Evolutionary conservation across 768 basidiomycete genomes (phyloP).

Genomic region (Suillus subluteus): DNA sequence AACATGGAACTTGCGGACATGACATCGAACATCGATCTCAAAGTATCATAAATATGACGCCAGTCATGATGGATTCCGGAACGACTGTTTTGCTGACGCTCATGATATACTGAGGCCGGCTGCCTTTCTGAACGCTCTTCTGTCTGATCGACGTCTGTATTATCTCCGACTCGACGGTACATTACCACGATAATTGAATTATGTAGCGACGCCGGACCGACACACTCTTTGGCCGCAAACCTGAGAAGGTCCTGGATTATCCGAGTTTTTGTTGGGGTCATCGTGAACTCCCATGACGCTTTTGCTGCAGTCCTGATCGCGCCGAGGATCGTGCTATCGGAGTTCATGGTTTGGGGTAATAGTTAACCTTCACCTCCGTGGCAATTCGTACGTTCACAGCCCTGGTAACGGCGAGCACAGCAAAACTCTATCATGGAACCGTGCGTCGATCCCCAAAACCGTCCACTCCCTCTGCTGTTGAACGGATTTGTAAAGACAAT

Average conservation of each 20-base stretch:
- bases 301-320: not conserved
- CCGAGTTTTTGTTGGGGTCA: not conserved
- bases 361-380: not conserved
- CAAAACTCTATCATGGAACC: not conserved
- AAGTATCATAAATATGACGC: not conserved
- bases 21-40: not conserved
- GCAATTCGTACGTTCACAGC: not conserved
- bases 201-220: not conserved
- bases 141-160: not conserved
- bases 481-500: not conserved
- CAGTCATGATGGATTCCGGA: not conserved
- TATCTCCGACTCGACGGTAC: not conserved
- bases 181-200: not conserved
- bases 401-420: not conserved
- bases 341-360: not conserved
- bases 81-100: not conserved
- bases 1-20: not conserved
- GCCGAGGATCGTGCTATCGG: not conserved
- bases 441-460: not conserved
- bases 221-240: not conserved
- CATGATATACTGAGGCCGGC: not conserved
- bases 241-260: not conserved
- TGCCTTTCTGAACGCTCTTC: not conserved
- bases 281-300: not conserved
- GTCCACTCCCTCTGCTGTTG: not conserved